These are phyloP conservation scores for Nakazawaea siamensis DNA, from an alignment of 805 yeast species.

Conservation along the genomic window DNA sequence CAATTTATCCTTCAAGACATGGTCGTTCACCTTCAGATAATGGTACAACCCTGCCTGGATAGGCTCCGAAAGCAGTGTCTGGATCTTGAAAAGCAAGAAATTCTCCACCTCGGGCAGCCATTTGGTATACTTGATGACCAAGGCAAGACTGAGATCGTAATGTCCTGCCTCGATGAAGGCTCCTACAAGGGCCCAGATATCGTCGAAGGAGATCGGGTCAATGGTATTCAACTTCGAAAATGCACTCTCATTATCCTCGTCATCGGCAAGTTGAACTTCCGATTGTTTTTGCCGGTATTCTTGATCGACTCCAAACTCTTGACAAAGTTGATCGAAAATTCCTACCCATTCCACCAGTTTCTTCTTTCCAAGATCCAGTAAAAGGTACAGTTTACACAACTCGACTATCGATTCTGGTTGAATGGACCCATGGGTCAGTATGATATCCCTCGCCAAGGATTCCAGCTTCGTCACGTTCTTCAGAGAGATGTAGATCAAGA, in stretches of 20 bases:
- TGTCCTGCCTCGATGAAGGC: constrained; percentile 1
- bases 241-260: not conserved
- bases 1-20: not conserved
- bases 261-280: constrained; percentile 1
- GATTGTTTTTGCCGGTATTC: not conserved
- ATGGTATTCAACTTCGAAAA: constrained; percentile 3
- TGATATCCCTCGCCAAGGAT: constrained; percentile 20
- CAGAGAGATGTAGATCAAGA: constrained; percentile 28
- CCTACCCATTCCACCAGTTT: constrained; percentile 1
- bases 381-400: constrained; percentile 18
- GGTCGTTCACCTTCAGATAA: not conserved
- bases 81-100: constrained; percentile 1
- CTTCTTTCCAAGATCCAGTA: not conserved
- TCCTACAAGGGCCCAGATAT: constrained; percentile 3
- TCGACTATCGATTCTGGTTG: constrained; percentile 27
- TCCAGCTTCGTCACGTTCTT: constrained; percentile 28
- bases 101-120: constrained; percentile 1
- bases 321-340: constrained; percentile 1
- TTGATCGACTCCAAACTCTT: constrained; percentile 6
- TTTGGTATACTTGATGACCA: constrained; percentile 4
- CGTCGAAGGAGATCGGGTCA: constrained; percentile 3
- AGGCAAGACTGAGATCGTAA: constrained; percentile 1
- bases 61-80: constrained; percentile 2
- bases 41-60: constrained; percentile 5
- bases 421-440: constrained; percentile 23